phyloP scores from a whole-genome alignment of 768 basidiomycete species.

The Coprinellus micaceus region DNA sequence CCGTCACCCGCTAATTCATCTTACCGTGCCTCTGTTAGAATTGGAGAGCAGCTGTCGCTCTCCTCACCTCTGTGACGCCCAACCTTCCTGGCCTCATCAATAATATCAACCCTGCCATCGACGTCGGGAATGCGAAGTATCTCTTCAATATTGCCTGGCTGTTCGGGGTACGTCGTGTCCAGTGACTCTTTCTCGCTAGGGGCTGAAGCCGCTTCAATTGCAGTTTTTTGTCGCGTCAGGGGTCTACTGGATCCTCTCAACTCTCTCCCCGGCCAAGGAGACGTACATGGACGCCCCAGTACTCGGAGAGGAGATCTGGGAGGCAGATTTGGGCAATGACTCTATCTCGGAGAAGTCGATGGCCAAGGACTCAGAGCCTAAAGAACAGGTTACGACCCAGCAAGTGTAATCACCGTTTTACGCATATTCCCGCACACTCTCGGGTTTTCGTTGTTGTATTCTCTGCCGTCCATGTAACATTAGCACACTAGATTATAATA shows the following conservation, averaged over 20 bases:
- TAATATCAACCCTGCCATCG: conserved; percentile 63
- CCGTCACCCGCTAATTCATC: not conserved
- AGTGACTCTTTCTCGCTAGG: conserved; percentile 18
- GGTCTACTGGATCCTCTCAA: conserved; percentile 36
- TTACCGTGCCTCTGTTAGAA: conserved; percentile 44
- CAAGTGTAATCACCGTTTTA: no score
- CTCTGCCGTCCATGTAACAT: no score
- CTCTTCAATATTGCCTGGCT: conserved; percentile 75
- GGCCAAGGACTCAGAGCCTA: no score
- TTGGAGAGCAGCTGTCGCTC: conserved; percentile 71
- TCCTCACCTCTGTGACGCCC: conserved; percentile 65
- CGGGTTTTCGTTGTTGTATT: no score
- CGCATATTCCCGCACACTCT: no score
- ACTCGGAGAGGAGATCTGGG: conserved; percentile 24
- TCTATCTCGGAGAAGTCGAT: no score
- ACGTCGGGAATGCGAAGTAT: conserved; percentile 52
- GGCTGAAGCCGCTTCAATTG: not conserved
- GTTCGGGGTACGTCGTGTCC: conserved; percentile 50
- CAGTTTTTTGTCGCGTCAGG: conserved; percentile 37
- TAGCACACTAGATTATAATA: no score
- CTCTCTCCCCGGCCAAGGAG: conserved; percentile 37
- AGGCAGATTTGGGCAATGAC: no score
- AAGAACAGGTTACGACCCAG: no score
- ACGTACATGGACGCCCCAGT: conserved; percentile 37
- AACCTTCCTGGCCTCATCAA: conserved; percentile 75